Conservation (phyloP, 306 rosid species). For the Inga leiocalycina region DNA sequence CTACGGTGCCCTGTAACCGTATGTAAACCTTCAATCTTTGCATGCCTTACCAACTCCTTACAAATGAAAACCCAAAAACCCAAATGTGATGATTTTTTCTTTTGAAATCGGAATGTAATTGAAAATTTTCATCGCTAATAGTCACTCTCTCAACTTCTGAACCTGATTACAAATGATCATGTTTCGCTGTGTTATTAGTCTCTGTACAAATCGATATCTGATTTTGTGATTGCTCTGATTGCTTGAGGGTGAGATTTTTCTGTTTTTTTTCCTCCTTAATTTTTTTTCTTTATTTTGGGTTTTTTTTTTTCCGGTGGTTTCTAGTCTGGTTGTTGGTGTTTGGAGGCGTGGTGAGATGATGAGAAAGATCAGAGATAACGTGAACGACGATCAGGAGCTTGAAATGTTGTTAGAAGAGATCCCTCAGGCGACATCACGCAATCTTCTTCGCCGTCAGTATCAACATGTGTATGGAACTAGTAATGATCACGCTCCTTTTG, state of each 20-base stretch:
- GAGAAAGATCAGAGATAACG: neutral
- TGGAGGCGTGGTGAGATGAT: slow-evolving; percentile 5
- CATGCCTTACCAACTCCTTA: slow-evolving; percentile 57
- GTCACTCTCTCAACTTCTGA: slow-evolving; percentile 8
- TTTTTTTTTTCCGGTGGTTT: neutral
- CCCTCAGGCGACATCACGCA: slow-evolving; percentile 2
- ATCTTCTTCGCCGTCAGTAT: neutral
- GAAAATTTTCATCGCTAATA: slow-evolving; percentile 8
- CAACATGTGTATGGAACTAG: neutral
- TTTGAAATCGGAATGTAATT: slow-evolving; percentile 3
- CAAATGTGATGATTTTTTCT: slow-evolving; percentile 8
- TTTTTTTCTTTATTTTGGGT: neutral
- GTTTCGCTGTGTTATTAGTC: slow-evolving; percentile 2
- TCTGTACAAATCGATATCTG: slow-evolving; percentile 15
- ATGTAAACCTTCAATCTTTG: slow-evolving; percentile 53
- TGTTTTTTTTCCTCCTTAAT: neutral
- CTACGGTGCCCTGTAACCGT: slow-evolving; percentile 44
- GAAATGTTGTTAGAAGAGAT: slow-evolving; percentile 13
- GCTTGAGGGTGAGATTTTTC: slow-evolving; percentile 8
- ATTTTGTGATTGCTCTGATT: slow-evolving; percentile 6
- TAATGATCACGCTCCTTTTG: neutral
- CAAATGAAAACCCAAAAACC: slow-evolving; percentile 30
- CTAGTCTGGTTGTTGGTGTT: slow-evolving; percentile 16
- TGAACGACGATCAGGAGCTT: slow-evolving; percentile 9
- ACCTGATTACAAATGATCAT: slow-evolving; percentile 15